Evolutionary conservation across 2,329 filamentous ascomycete species (phyloP).

Genomic region (Fusarium penzigii): DNA sequence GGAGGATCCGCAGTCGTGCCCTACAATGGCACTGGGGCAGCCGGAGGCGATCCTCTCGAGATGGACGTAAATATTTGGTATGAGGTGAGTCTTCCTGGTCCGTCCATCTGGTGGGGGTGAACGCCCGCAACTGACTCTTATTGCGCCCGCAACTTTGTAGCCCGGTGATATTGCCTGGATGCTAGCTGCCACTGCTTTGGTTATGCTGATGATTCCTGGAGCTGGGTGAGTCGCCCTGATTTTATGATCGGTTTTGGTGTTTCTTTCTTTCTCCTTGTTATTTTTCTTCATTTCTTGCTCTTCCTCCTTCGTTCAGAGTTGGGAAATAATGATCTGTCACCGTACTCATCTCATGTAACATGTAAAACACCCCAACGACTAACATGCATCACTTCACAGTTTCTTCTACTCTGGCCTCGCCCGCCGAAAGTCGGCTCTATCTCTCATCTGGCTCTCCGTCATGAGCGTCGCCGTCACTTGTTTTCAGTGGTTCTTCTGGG

Average conservation of each 20-base stretch:
- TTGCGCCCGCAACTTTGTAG: constrained; percentile 36
- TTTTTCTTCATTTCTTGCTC: too few species aligned
- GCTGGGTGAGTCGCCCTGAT: constrained; percentile 59
- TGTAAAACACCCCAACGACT: background rate
- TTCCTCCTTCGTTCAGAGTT: too few species aligned
- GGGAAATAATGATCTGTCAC: too few species aligned
- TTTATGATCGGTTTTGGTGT: too few species aligned
- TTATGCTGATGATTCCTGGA: constrained; percentile 90
- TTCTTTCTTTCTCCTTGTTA: background rate
- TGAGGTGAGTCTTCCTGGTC: constrained; percentile 50
- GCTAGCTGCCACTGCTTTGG: constrained; percentile 77
- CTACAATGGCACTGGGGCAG: constrained; percentile 65
- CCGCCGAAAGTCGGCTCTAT: constrained; percentile 84
- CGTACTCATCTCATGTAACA: background rate
- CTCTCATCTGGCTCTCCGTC: constrained; percentile 86
- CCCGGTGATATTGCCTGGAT: constrained; percentile 85
- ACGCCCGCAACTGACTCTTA: constrained; percentile 29
- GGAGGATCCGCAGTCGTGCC: constrained; percentile 45
- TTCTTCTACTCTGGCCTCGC: constrained; percentile 95
- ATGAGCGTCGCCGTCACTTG: constrained; percentile 82
- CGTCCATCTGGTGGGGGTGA: constrained; percentile 1
- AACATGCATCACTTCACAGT: constrained; percentile 30
- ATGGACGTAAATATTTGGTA: constrained; percentile 79
- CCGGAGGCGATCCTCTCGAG: constrained; percentile 67
- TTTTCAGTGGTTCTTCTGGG: constrained; percentile 97